Base-by-base conservation (phyloP, 1,284 basidiomycete species). In the Irpex rosettiformis region DNA sequence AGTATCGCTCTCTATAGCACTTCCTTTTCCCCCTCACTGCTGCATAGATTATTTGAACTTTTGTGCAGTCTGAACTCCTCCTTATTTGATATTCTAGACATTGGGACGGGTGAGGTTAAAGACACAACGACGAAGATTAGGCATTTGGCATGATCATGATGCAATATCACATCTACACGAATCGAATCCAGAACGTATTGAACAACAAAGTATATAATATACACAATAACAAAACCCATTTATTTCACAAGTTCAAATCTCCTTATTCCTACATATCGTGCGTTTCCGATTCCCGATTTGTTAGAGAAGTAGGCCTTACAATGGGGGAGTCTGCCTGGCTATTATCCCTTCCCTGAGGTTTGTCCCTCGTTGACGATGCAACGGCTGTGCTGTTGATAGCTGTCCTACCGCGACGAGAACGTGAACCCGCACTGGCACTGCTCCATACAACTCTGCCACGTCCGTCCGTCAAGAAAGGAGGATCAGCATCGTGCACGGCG, bases 381-480 rank as follows among this genome's bases (percentile, higher is more conserved):
- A 27, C 49, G n/a, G n/a, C 45, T 6, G 43, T 8, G 47, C 16
- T 18, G 37, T n/a, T 33, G 16, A 6, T 21, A 37, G 33, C 22
- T 7, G 52, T 33, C 21, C 60, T 54, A 3, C 45, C 54, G 22
- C 48, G 49, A 6, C 57, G 52, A 11, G 16, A 30, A 4, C 64
- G 61, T 3, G 64, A 60, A 8, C 62, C 57, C 8, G 67, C 56
- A 43, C 62, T 64, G 49, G 63, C 24, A 25, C 54, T 71, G 57
- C 81, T 85, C 85, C 86, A 85, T 16, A 88, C 83, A 24, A 80
- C 79, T 24, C 79, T 72, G 16, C 80, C 79, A 22, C 79, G 76
- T 0, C 79, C 79, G 61, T 80, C 79, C 3, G 80, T 80, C 67
- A 85, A 75, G 68, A 88, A 88, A 3, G 84, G 83, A 18, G 85